Evolutionary conservation across 768 basidiomycete species (phyloP), one percentile per base, ranked within the genome.

Genomic region (Rhodotorula toruloides): DNA sequence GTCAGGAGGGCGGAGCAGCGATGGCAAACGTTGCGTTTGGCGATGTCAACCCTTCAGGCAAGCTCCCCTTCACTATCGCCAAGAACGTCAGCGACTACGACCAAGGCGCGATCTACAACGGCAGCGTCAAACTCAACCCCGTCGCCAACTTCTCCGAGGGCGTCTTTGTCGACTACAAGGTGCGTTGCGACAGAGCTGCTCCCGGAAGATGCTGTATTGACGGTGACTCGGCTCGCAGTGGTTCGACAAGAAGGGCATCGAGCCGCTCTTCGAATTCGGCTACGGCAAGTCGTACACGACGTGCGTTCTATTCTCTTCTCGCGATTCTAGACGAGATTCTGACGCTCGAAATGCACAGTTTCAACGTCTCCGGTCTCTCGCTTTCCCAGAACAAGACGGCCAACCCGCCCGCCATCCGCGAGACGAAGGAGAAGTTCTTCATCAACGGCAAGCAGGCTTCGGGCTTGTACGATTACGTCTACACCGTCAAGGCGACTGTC

Each of bases 21-120:
- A 75, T 86, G 13, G 84, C 84, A 0, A 84, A 85, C 73, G 80
- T 85, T 3, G 69, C 86, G 8, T 86, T 84, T 72, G 85, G 85
- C 10, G 83, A 82, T 71, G 80, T 83, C 11, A 84, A 84, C 69
- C 85, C 85, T 0, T 81, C 80, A 13, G 84, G 81, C 22, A 84
- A 84, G 75, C 79, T 85, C 13, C 79, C 84, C 14, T 61, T 70
- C 64, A 72, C 73, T 25, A 63, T 74, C 54, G 63, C 68, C n/a
- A 52, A 67, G 32, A 40, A 54, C 27, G 42, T 43, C 9, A 11
- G 22, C 4, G 70, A 73, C 46, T 31, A 76, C 84, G 49, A 83
- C 82, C 40, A 48, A 1, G 50, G 56, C 31, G 52, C 57, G 19
- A 50, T 52, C 50, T 68, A 61, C 54, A 43, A 57, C 53, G 62